phyloP scores from a whole-genome alignment of 805 yeast species.

The Ogataea siamensis region DNA sequence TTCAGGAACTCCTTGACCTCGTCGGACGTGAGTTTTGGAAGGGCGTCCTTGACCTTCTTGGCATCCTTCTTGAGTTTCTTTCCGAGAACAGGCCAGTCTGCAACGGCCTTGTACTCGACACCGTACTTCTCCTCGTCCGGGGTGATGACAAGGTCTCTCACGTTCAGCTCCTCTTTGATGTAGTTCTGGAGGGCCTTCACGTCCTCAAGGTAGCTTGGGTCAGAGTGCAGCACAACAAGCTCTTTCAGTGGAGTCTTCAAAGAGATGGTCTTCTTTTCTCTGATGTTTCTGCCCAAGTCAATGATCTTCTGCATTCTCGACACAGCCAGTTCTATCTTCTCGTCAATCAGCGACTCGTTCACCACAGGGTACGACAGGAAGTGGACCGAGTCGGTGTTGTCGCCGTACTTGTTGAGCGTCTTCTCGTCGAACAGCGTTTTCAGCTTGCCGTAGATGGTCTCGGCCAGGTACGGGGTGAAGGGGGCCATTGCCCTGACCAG shows the following conservation, averaged over 20 bases:
- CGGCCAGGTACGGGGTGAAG: constrained; percentile 95
- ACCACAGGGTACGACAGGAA: constrained; percentile 88
- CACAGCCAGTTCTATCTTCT: constrained; percentile 81
- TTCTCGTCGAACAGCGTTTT: constrained; percentile 59
- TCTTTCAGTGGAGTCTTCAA: constrained; percentile 92
- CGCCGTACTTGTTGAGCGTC: constrained; percentile 46
- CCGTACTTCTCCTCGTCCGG: constrained; percentile 89
- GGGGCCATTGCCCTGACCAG: constrained; percentile 98
- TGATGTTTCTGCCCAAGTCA: constrained; percentile 91
- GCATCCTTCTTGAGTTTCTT: constrained; percentile 94
- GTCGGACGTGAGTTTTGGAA: constrained; percentile 76
- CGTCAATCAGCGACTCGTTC: constrained; percentile 76
- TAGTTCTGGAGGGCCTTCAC: constrained; percentile 74
- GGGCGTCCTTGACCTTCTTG: constrained; percentile 89
- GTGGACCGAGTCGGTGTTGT: constrained; percentile 83
- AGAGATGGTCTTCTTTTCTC: constrained; percentile 93
- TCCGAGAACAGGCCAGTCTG: constrained; percentile 99
- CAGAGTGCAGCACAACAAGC: constrained; percentile 82
- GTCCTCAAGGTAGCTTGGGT: constrained; percentile 69
- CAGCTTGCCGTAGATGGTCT: constrained; percentile 79
- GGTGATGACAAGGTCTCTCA: constrained; percentile 83
- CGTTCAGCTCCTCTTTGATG: constrained; percentile 87
- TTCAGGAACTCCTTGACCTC: constrained; percentile 76
- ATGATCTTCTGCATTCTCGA: constrained; percentile 95
- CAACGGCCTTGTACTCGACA: constrained; percentile 90